Conservation (phyloP, 2,329 filamentous ascomycete genomes). For the Sporothrix sp. region DNA sequence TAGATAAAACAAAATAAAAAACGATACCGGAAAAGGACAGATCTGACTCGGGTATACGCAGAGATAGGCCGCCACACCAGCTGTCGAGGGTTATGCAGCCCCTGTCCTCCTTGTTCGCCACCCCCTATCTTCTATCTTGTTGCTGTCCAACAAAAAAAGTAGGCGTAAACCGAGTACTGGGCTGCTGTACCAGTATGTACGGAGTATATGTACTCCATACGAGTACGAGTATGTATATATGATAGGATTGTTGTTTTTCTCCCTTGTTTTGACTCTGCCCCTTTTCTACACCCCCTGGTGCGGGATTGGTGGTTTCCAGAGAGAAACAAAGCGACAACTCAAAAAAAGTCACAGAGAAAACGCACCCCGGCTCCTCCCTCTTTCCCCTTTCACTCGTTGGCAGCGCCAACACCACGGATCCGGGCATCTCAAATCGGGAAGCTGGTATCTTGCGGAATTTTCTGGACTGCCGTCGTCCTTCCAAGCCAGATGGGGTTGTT, state of each 20-base stretch:
- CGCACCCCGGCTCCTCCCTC: neutral
- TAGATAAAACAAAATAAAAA: too few species aligned
- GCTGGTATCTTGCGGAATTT: neutral
- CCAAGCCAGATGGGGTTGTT: constrained; percentile 11
- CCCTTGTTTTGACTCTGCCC: neutral
- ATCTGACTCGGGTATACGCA: too few species aligned
- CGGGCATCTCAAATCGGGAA: constrained; percentile 13
- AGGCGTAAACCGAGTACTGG: constrained; percentile 5
- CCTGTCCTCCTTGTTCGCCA: neutral
- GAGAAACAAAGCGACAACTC: neutral
- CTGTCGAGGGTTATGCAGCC: too few species aligned
- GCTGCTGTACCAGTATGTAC: too few species aligned
- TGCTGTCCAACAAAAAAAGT: too few species aligned
- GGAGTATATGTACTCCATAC: too few species aligned
- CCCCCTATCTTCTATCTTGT: constrained; percentile 9
- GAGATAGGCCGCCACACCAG: too few species aligned
- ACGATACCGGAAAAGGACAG: too few species aligned
- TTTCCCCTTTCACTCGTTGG: neutral
- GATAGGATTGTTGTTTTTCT: too few species aligned
- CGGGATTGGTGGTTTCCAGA: neutral
- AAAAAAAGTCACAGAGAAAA: neutral
- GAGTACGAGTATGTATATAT: too few species aligned
- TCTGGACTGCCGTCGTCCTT: too few species aligned
- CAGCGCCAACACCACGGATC: constrained; percentile 9
- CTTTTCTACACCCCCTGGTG: neutral